Base-by-base conservation (phyloP, 768 basidiomycete species). In the Auricularia sp. region DNA sequence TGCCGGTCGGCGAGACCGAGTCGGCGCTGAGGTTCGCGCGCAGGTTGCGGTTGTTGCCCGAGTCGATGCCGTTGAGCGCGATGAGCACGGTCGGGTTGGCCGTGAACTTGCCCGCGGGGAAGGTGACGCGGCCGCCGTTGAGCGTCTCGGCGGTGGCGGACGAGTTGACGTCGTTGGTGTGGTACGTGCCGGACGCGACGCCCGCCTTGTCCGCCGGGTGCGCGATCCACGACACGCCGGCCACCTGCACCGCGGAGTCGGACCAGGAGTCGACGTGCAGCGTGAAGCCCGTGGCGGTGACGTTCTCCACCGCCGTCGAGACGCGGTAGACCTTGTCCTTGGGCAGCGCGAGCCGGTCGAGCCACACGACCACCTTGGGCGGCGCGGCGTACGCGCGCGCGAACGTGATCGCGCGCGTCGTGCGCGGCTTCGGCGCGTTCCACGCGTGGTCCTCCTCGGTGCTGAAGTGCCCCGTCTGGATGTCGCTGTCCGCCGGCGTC, bases 211-310 rank as follows among this genome's bases (percentile, higher is more conserved):
- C 54, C 35, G 63, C 65, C 18, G 65, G 65, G 59, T 66, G 65
- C 13, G 65, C 65, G 44, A 66, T 56, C 65, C 65, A 66, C 18
- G 35, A 42, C 34, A 63, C 65, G 33, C 35, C 54, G 4, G 64
- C 65, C 0, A 37, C 36, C 35, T 64, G 61, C 10, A 66, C 54
- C n/a, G 10, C 56, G 16, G 65, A 44, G 65, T 66, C 65, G 63
- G 42, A 13, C 65, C 65, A 66, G 11, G 65, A 65, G 34, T 66
- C 63, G 65, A 66, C 21, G 51, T 66, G 64, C n/a, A 66, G 44
- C 29, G 63, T 64, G 47, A 64, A 66, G 34, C 65, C 65, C 16
- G 39, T 54, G 47, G 54, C n/a, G 36, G 66, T 62, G 63, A 66
- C 37, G 45, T 64, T 35, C 29, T 47, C 4, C 18, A 11, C 54